These are phyloP conservation scores for Aspergillus campestris DNA, from an alignment of 495 filamentous ascomycete species.

Conservation along the genomic window DNA sequence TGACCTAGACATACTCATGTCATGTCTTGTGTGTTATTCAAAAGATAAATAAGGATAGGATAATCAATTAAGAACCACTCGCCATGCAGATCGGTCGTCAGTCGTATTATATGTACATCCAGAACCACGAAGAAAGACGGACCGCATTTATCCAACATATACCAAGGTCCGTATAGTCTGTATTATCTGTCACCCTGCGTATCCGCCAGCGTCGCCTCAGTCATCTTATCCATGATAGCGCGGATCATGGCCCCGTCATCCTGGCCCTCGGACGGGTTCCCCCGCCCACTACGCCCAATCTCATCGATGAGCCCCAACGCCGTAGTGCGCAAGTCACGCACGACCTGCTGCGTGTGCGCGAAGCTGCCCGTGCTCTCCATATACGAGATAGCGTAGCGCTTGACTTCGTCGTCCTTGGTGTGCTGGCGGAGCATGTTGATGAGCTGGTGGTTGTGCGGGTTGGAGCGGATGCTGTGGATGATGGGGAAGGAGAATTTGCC, in stretches of 20 bases:
- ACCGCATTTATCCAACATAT: too few species aligned
- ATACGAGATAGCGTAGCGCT: conserved; percentile 82
- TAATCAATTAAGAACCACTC: too few species aligned
- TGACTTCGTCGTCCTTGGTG: conserved; percentile 78
- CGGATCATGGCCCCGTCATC: conserved; percentile 33
- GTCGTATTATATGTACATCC: too few species aligned
- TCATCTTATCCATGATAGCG: conserved; percentile 40
- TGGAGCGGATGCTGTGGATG: conserved; percentile 83
- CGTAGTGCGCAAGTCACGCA: conserved; percentile 56
- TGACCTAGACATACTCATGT: too few species aligned
- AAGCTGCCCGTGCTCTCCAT: conserved; percentile 89
- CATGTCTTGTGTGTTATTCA: too few species aligned
- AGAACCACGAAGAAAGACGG: too few species aligned
- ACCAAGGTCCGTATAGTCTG: too few species aligned
- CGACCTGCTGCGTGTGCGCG: conserved; percentile 66
- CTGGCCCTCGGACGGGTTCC: conserved; percentile 22
- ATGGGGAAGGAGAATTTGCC: conserved; percentile 98
- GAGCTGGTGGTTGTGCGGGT: conserved; percentile 71
- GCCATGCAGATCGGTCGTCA: too few species aligned
- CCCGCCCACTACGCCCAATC: conserved; percentile 46
- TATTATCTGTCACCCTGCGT: conserved; percentile 5
- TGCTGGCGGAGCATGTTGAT: conserved; percentile 90
- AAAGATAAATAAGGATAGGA: too few species aligned
- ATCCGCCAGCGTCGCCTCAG: conserved; percentile 29
- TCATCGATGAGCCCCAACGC: conserved; percentile 59